Conservation (phyloP, 257 asterid species). For the Solanum megistacrolobum region DNA sequence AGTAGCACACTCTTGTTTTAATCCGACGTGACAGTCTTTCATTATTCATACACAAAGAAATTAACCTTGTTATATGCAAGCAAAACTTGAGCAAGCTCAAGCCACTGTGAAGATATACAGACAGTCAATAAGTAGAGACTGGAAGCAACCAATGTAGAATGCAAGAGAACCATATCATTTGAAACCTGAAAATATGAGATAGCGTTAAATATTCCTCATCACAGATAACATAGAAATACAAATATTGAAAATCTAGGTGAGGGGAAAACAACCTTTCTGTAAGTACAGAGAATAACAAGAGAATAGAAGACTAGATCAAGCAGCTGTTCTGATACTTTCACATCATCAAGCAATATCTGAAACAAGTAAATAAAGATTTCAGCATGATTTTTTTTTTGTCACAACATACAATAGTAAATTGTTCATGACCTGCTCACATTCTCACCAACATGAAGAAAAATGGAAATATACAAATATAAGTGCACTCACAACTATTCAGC, state of each 20-base stretch:
- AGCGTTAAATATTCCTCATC: constrained; percentile 4
- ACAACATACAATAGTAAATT: constrained; percentile 2
- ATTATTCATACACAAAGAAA: not conserved
- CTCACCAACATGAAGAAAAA: not conserved
- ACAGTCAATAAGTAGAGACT: constrained; percentile 65
- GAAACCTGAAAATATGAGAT: constrained; percentile 45
- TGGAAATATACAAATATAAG: not conserved
- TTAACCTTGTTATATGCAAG: constrained; percentile 69
- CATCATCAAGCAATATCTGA: constrained; percentile 85
- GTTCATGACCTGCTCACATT: not conserved
- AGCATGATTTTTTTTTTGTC: not conserved
- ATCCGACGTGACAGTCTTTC: not conserved
- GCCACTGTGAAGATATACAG: constrained; percentile 71
- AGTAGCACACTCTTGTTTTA: not conserved
- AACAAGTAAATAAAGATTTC: constrained; percentile 12
- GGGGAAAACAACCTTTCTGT: constrained; percentile 51
- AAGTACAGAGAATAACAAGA: constrained; percentile 60
- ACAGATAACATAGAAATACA: not conserved
- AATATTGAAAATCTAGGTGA: not conserved
- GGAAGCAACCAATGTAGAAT: constrained; percentile 89
- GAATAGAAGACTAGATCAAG: constrained; percentile 74
- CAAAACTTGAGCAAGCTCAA: constrained; percentile 89
- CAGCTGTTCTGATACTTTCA: constrained; percentile 77
- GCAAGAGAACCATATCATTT: constrained; percentile 71
- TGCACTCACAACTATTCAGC: not conserved